A percentile compares a stretch with the other conserved stretches of the same genome.
phyloP scores from a whole-genome alignment of 129 eudicot genomes.

The Artemisia annua region DNA sequence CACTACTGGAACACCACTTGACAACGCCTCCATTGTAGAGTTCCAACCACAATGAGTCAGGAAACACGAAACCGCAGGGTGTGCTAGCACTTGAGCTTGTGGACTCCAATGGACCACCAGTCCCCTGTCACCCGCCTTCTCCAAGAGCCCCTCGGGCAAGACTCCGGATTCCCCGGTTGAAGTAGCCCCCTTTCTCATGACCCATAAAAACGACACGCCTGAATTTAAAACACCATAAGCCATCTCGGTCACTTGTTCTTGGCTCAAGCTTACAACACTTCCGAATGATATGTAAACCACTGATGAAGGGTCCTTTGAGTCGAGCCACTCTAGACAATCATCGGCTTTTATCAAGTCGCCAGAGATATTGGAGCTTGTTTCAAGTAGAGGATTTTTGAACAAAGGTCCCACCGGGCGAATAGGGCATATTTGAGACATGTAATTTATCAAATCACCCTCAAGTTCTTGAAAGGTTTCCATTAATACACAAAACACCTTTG shows the following conservation, averaged over 20 bases:
- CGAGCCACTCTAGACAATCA: conserved; percentile 46
- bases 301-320: conserved; percentile 43
- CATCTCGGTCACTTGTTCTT: conserved; percentile 51
- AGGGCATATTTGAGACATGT: conserved; percentile 37
- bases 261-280: conserved; percentile 44
- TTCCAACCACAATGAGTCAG: conserved; percentile 82
- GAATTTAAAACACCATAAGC: conserved; percentile 51
- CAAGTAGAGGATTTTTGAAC: conserved; percentile 31
- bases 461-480: conserved; percentile 66
- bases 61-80: conserved; percentile 60
- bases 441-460: conserved; percentile 44
- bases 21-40: conserved; percentile 58
- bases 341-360: conserved; percentile 53
- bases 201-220: conserved; percentile 61
- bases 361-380: conserved; percentile 23
- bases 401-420: conserved; percentile 71
- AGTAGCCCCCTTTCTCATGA: conserved; percentile 16
- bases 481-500: conserved; percentile 48
- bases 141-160: conserved; percentile 46
- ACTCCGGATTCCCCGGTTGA: neutral
- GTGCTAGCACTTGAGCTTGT: conserved; percentile 57
- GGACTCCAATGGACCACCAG: conserved; percentile 54
- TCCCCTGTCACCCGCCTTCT: conserved; percentile 39
- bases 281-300: conserved; percentile 77
- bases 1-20: conserved; percentile 65